Base-by-base conservation (phyloP, 176 grass and related monocot genomes). In the Musa acuminata region DNA sequence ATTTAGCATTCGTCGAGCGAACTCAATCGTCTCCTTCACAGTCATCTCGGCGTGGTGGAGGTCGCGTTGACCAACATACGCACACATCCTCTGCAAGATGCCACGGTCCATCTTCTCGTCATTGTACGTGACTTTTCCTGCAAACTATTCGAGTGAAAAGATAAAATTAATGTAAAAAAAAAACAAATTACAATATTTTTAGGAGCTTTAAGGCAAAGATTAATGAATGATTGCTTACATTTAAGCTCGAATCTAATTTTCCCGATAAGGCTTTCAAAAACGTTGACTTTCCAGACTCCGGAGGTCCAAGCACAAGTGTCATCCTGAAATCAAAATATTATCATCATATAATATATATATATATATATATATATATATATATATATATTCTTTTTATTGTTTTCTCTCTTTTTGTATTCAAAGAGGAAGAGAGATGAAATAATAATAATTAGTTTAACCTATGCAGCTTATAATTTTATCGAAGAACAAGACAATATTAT, bases 1-100 rank as follows among this genome's bases (percentile, higher is more conserved):
- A 75, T 86, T 81, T 16, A 96, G 76, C 83, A 96, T 82, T 49
- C 79, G 82, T 75, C 78, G 85, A 64, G 93, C 76, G 73, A 96
- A 96, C 80, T 92, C 80, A 17, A 96, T 79, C 0, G 87, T 96
- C 67, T 96, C 93, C 67, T 81, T 86, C 52, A 92, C 85, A 63
- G 93, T 96, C 89, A 96, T 96, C 81, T 96, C 93, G 43, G 93
- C 80, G 83, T 92, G 93, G 71, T 96, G 93, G 74, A 96, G 88
- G 87, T 96, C 89, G 84, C 83, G 62, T 67, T 96, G 93, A 78
- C 93, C 88, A 75, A 96, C 77, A 80, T 92, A 96, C 69, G 93
- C 87, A 77, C 73, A 81, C 67, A 90, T 62, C 87, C 72, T 13
- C 60, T 90, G 11, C 1, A 13, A 14, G 87, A 87, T 48, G 87